phyloP scores from a whole-genome alignment of 352 stramenopile species.

The Blastocystis sp. region DNA sequence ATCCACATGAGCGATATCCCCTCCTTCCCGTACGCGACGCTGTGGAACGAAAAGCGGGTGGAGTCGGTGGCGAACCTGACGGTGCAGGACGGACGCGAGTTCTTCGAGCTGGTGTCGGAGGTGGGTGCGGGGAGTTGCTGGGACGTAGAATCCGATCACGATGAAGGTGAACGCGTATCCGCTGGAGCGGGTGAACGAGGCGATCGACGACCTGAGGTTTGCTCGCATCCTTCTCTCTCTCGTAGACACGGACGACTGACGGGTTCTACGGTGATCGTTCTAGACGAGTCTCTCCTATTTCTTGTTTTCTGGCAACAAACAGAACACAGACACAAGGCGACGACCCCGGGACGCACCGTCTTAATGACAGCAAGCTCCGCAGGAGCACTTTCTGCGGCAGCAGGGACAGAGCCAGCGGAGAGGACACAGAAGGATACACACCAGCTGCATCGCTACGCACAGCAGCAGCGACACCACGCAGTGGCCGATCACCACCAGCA shows the following conservation, averaged over 20 bases:
- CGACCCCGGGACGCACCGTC: too few species aligned
- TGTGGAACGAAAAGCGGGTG: constrained; percentile 46
- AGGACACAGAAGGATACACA: background rate
- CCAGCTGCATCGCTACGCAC: background rate
- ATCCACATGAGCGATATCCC: constrained; percentile 53
- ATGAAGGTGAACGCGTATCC: constrained; percentile 22
- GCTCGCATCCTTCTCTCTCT: background rate
- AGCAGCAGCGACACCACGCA: background rate
- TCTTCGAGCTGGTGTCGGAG: constrained; percentile 42
- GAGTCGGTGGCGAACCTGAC: constrained; percentile 53
- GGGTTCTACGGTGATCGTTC: constrained; percentile 26
- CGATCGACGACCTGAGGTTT: constrained; percentile 48
- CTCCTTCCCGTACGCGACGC: constrained; percentile 11
- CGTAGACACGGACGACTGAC: constrained; percentile 33
- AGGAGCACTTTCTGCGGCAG: background rate
- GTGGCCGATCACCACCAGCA: background rate
- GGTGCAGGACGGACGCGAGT: constrained; percentile 44
- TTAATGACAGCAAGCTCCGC: background rate
- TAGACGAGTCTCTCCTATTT: constrained; percentile 25
- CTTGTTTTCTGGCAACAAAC: constrained; percentile 4
- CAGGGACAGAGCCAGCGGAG: background rate
- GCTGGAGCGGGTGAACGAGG: constrained; percentile 37
- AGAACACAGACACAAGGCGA: background rate
- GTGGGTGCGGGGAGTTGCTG: background rate
- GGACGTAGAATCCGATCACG: constrained; percentile 4